Evolutionary conservation across 805 yeast genomes (phyloP), one percentile per base, ranked within the genome.

Genomic region (Candida tallmaniae): DNA sequence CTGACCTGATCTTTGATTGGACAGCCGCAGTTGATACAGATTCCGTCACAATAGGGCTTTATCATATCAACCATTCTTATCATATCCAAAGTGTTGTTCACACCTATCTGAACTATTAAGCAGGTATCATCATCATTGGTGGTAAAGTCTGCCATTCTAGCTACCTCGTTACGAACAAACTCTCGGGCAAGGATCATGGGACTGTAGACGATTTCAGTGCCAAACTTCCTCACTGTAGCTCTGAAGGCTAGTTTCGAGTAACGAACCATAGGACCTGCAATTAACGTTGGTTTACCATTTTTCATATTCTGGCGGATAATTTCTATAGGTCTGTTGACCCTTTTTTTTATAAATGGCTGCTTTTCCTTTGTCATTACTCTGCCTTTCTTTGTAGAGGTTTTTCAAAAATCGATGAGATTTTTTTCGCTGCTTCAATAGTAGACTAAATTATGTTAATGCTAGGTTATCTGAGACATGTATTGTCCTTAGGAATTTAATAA

Each of bases 171-270:
- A 29, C 97, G 68, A 3, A 86, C 95, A 70, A 87, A 93, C 58
- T 93, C 98, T 33, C 97, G 65, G 4, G 97, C 97, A 34, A 93
- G 65, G 27, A 93, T 89, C 98, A 93, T 93, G 7, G 98, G 98
- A 0, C 95, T 77, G 52, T 93, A 89, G 3, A 87, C 94, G 6
- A 90, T 80, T 53, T 88, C 95, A 29, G 80, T 76, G 35, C 74
- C 68, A 54, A 79, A 85, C 24, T 79, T 78, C 21, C 96, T 51
- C 5, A 64, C 79, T 5, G 85, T 64, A 39, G 85, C 84, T 34
- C 98, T 70, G 52, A 93, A 90, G 3, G 97, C 96, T 27, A 93
- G 70, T 56, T 93, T 90, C 1, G 96, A 86, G 65, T 93, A 93
- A 33, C 98, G 67, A 1, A 93, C 98, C 98, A 93, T 93, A 4